Evolutionary conservation across 2,329 filamentous ascomycete species (phyloP).

Genomic region (Ploettnerulaceae sp.): DNA sequence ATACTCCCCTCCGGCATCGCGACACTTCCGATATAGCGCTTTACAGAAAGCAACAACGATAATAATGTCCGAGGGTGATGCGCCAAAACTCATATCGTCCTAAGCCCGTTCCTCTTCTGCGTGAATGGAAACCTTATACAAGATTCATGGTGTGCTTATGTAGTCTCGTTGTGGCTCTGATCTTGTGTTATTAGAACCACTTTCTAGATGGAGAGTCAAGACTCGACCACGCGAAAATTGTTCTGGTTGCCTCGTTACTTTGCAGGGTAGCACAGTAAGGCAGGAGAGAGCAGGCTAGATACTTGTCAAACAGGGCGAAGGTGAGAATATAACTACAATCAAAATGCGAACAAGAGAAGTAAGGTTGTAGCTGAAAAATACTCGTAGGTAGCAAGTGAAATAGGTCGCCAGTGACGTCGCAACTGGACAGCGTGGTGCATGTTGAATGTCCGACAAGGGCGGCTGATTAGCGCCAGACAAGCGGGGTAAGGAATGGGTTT

Average conservation of each 20-base stretch:
- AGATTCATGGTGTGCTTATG: background rate
- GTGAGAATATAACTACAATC: background rate
- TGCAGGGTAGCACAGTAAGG: no score
- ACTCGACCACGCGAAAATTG: slow-evolving; percentile 1
- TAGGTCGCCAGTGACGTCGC: slow-evolving; percentile 16
- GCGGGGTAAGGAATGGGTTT: no score
- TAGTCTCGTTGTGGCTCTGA: background rate
- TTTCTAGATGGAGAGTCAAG: background rate
- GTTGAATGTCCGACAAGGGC: no score
- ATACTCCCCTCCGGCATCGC: slow-evolving; percentile 45
- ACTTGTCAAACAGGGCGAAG: background rate
- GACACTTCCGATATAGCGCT: slow-evolving; percentile 50
- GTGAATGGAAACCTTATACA: background rate
- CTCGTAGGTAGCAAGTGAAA: slow-evolving; percentile 15
- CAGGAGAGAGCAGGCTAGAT: slow-evolving; percentile 5
- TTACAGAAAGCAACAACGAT: slow-evolving; percentile 51
- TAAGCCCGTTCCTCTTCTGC: background rate
- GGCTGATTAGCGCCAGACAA: background rate
- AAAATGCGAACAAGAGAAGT: slow-evolving; percentile 6
- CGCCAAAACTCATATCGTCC: slow-evolving; percentile 31
- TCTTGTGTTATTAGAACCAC: background rate
- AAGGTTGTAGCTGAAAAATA: slow-evolving; percentile 19
- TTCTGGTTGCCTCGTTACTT: slow-evolving; percentile 4
- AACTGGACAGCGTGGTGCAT: no score
- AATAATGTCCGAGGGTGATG: slow-evolving; percentile 43